Conservation (phyloP, 148 eudicot species). For the Fagopyrum tataricum region DNA sequence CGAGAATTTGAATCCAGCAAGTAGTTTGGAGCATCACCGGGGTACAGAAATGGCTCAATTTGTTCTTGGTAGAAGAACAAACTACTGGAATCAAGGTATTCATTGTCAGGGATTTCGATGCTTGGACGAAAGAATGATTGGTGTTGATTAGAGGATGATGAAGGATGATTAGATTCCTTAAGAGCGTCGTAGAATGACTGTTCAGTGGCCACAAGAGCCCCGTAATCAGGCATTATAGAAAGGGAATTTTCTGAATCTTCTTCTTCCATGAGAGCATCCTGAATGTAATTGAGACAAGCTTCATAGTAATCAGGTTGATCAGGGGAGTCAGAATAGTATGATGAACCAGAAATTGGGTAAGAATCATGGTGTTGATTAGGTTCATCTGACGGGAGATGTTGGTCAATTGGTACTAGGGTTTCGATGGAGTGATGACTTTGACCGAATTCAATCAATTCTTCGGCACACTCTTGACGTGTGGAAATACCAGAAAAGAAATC, state of each 20-base stretch:
- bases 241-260: slow-evolving; percentile 35
- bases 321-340: not conserved
- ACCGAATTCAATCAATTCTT: slow-evolving; percentile 6
- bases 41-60: slow-evolving; percentile 3
- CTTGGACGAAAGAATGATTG: slow-evolving; percentile 1
- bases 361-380: not conserved
- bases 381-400: not conserved
- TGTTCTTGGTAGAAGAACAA: not conserved
- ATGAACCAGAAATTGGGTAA: not conserved
- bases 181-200: slow-evolving; percentile 35
- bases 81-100: not conserved
- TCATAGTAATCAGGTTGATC: slow-evolving; percentile 26
- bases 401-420: not conserved
- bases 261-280: slow-evolving; percentile 49
- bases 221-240: slow-evolving; percentile 22
- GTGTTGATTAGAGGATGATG: not conserved
- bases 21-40: not conserved
- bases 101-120: slow-evolving; percentile 3
- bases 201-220: slow-evolving; percentile 42
- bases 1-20: not conserved
- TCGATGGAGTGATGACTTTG: not conserved
- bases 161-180: slow-evolving; percentile 19
- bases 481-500: not conserved
- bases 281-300: slow-evolving; percentile 31
- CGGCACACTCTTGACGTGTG: not conserved